phyloP scores from a whole-genome alignment of 2,329 filamentous ascomycete genomes.

The Drechmeria coniospora region DNA sequence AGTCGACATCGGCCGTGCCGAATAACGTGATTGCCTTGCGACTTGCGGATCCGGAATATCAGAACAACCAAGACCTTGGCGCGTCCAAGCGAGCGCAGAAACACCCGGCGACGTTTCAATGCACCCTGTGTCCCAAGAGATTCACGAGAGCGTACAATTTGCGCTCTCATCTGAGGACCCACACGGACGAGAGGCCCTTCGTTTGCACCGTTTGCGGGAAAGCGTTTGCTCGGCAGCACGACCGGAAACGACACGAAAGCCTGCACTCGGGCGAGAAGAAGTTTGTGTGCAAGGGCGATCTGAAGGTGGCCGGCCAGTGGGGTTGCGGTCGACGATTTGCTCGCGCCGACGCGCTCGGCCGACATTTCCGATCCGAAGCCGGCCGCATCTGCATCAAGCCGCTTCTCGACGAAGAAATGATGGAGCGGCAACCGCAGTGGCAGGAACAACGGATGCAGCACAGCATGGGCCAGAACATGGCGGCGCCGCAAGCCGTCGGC shows the following conservation, averaged over 20 bases:
- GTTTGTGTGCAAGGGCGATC: conserved; percentile 86
- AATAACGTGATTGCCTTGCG: conserved; percentile 67
- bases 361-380: conserved; percentile 91
- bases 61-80: conserved; percentile 45
- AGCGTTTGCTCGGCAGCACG: conserved; percentile 92
- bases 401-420: conserved; percentile 84
- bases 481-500: conserved; percentile 36
- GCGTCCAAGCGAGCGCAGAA: conserved; percentile 79
- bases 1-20: conserved; percentile 47
- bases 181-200: conserved; percentile 93
- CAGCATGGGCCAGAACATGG: conserved; percentile 46
- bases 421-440: conserved; percentile 62
- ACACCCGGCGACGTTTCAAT: conserved; percentile 94
- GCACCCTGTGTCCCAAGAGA: conserved; percentile 79
- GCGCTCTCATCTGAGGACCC: conserved; percentile 84
- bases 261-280: conserved; percentile 97
- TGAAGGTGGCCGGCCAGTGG: conserved; percentile 74
- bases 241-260: conserved; percentile 92
- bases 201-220: conserved; percentile 96
- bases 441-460: conserved; percentile 57
- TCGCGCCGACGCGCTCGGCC: conserved; percentile 82
- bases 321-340: conserved; percentile 88
- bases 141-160: conserved; percentile 96
- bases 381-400: conserved; percentile 94
- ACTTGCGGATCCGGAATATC: conserved; percentile 75